Conservation (phyloP, 768 basidiomycete species). For the Mycena galopus region DNA sequence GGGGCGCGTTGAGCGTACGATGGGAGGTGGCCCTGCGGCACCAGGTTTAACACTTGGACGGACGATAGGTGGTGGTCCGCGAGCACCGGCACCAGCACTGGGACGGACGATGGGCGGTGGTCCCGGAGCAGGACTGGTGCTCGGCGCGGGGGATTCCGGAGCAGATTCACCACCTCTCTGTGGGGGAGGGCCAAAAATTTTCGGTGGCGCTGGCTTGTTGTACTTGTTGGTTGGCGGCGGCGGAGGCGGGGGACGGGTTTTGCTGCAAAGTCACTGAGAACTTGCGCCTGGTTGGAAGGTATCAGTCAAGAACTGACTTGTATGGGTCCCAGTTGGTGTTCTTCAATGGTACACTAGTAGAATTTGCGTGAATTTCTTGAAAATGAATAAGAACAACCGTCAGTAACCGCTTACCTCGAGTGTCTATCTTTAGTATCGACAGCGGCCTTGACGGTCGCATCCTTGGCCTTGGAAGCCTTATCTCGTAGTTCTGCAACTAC, state of each 20-base stretch:
- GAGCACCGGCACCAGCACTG: neutral
- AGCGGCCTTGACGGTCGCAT: slow-evolving; percentile 63
- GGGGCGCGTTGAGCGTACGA: slow-evolving; percentile 22
- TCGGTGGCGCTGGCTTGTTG: slow-evolving; percentile 43
- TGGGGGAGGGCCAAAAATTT: slow-evolving; percentile 39
- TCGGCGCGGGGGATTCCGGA: slow-evolving; percentile 44
- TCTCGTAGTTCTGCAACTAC: slow-evolving; percentile 76
- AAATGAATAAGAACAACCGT: neutral
- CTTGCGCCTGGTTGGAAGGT: neutral
- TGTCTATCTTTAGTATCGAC: slow-evolving; percentile 69
- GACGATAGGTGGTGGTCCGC: slow-evolving; percentile 25
- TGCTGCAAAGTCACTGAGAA: slow-evolving; percentile 46
- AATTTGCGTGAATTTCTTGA: neutral
- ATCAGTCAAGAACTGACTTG: slow-evolving; percentile 30
- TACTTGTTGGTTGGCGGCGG: slow-evolving; percentile 52
- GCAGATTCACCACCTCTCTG: slow-evolving; percentile 26
- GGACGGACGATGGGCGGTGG: slow-evolving; percentile 25
- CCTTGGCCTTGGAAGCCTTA: slow-evolving; percentile 73
- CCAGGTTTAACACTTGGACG: neutral
- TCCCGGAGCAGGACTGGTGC: neutral
- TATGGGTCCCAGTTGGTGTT: slow-evolving; percentile 77
- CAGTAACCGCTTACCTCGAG: slow-evolving; percentile 55
- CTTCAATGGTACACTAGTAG: slow-evolving; percentile 65
- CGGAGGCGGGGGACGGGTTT: slow-evolving; percentile 63
- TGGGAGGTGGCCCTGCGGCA: slow-evolving; percentile 21